Base-by-base conservation (phyloP, 805 yeast genomes). In the Metschnikowia dekortorum region DNA sequence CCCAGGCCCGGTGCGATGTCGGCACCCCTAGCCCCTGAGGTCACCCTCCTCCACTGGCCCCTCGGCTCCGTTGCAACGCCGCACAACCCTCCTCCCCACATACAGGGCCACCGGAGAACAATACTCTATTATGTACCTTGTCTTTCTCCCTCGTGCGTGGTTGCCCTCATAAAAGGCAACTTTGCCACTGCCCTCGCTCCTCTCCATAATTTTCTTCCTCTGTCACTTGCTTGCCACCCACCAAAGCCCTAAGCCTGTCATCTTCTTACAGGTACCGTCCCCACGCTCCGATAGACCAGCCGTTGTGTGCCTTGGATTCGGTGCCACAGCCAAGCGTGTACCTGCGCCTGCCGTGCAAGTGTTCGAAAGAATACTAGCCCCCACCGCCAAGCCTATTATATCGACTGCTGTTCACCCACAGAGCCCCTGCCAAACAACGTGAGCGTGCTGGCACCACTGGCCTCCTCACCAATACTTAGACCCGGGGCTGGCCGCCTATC, bases 61-160 rank as follows among this genome's bases (percentile, higher is more conserved):
- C 43, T 39, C 22, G 33, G 14, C 43, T 39, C 30, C 10, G 26
- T 22, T 30, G 18, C 14, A 29, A 39, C 34, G 43, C 43, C 43
- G 43, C 43, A 39, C 43, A 33, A 39, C 31, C 8, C 28, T 30
- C 43, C 30, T 34, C 43, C 34, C 43, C 22, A 22, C 22, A 39
- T 39, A 39, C 43, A 39, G 43, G 42, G 43, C 43, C 43, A 29
- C 43, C 43, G 43, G 41, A 39, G 43, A 39, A 39, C 43, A 39
- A 39, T 39, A 39, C 43, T 39, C 43, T 39, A 18, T 39, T 28
- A 39, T 39, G 41, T 39, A 39, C 18, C 22, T 39, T 39, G 31
- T 28, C 26, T 39, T 39, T 39, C 41, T 39, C 43, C 34, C 14
- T 39, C 8, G 34, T 39, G 41, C 41, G 41, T 39, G 31, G 13